Evolutionary conservation across 768 basidiomycete genomes (phyloP).

Genomic region (Baorangia bicolor): DNA sequence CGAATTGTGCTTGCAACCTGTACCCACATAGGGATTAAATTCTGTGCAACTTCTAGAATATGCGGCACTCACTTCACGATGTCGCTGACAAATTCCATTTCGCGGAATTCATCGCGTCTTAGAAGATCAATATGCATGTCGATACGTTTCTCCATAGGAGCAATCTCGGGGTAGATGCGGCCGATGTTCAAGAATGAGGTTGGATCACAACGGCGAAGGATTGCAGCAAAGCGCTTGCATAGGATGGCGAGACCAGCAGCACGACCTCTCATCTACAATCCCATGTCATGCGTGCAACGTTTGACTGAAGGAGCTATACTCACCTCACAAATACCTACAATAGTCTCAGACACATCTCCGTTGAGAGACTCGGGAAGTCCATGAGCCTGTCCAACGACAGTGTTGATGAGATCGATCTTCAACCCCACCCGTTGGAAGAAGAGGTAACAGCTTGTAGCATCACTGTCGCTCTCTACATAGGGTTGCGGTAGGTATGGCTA

Average conservation of each 20-base stretch:
- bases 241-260: conserved; percentile 77
- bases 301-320: conserved; percentile 14
- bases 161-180: conserved; percentile 78
- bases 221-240: conserved; percentile 86
- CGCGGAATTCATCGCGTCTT: conserved; percentile 86
- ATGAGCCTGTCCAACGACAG: conserved; percentile 78
- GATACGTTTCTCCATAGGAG: conserved; percentile 85
- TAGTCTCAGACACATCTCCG: conserved; percentile 73
- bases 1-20: conserved; percentile 91
- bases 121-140: conserved; percentile 89
- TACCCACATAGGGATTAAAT: background rate
- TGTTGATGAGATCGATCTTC: conserved; percentile 87
- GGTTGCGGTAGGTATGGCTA: conserved; percentile 90
- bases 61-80: conserved; percentile 70
- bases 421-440: conserved; percentile 88
- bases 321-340: conserved; percentile 96
- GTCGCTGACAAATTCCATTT: conserved; percentile 91
- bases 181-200: conserved; percentile 86
- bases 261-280: conserved; percentile 72
- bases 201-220: conserved; percentile 77
- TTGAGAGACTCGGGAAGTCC: conserved; percentile 84
- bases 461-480: conserved; percentile 86
- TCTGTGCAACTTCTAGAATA: background rate
- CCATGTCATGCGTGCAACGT: background rate
- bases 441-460: conserved; percentile 85